phyloP scores from a whole-genome alignment of 345 rosid genomes.

The Eutrema japonicum region DNA sequence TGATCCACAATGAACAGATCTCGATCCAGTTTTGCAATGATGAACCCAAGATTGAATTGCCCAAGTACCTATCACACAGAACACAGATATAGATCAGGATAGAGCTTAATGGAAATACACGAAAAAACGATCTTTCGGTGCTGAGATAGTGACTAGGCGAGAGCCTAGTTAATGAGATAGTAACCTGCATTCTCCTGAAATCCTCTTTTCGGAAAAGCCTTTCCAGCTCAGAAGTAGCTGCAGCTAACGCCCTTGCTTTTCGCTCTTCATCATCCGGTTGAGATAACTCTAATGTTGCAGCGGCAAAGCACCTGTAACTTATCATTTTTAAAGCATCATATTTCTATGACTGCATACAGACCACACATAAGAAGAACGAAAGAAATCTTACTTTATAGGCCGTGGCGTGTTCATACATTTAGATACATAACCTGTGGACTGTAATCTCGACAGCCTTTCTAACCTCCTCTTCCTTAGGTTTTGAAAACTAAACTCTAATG shows the following conservation, averaged over 20 bases:
- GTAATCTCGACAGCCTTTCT: constrained; percentile 61
- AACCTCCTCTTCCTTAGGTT: constrained; percentile 66
- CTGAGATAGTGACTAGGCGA: background rate
- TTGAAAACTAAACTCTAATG: constrained; percentile 71
- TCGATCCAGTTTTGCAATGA: constrained; percentile 82
- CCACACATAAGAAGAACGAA: constrained; percentile 21
- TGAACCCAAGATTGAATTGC: constrained; percentile 97
- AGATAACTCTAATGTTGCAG: constrained; percentile 86
- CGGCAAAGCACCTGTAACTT: constrained; percentile 67
- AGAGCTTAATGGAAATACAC: constrained; percentile 5
- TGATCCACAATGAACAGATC: constrained; percentile 98
- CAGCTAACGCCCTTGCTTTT: constrained; percentile 77
- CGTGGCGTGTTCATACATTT: constrained; percentile 52
- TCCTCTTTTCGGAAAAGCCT: constrained; percentile 87
- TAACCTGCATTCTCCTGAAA: constrained; percentile 89
- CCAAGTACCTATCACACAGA: constrained; percentile 71
- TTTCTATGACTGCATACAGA: constrained; percentile 22
- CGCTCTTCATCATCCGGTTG: constrained; percentile 83
- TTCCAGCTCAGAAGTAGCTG: constrained; percentile 89
- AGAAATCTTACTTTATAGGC: constrained; percentile 43
- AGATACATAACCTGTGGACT: constrained; percentile 45
- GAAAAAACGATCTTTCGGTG: background rate
- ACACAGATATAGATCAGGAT: constrained; percentile 15
- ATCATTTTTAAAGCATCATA: constrained; percentile 20
- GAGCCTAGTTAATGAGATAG: constrained; percentile 15